These are phyloP conservation scores for Eucommia ulmoides DNA, from an alignment of 257 asterid genomes.

Conservation along the genomic window DNA sequence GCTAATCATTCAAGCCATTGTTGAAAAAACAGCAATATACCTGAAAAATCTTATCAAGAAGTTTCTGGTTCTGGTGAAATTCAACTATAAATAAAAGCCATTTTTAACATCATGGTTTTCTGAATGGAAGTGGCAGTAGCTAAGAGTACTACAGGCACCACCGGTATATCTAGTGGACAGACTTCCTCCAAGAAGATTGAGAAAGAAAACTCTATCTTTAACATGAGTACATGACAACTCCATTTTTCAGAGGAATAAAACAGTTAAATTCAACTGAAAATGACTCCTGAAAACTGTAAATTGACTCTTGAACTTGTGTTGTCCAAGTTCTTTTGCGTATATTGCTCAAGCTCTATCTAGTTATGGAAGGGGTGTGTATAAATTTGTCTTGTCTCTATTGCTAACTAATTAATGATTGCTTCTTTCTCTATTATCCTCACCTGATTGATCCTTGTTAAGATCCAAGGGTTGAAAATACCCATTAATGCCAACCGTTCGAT, in stretches of 20 bases:
- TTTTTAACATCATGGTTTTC: constrained; percentile 21
- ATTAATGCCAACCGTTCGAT: background rate
- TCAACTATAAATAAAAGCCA: constrained; percentile 9
- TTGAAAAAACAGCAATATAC: constrained; percentile 9
- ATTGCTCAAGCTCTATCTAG: constrained; percentile 10
- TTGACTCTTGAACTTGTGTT: constrained; percentile 5
- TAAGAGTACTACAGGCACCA: constrained; percentile 41
- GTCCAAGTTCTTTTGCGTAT: constrained; percentile 3
- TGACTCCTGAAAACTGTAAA: constrained; percentile 19
- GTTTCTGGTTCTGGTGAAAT: constrained; percentile 1
- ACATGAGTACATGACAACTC: constrained; percentile 14
- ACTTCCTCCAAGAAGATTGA: constrained; percentile 52
- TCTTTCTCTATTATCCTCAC: constrained; percentile 2
- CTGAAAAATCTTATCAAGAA: constrained; percentile 3
- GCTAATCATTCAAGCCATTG: constrained; percentile 35
- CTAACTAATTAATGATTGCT: constrained; percentile 8
- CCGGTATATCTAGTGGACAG: constrained; percentile 66
- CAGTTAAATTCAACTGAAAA: constrained; percentile 12
- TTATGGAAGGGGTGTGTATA: constrained; percentile 8
- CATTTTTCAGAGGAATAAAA: background rate
- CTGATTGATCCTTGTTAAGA: background rate
- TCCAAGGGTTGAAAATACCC: background rate
- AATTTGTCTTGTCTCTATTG: constrained; percentile 6
- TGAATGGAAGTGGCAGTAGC: constrained; percentile 13
- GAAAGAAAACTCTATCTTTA: too few species aligned